A percentile compares a stretch with the other conserved stretches of the same genome.
Conservation (phyloP, 768 basidiomycete genomes). For the Trametes sanguinea region DNA sequence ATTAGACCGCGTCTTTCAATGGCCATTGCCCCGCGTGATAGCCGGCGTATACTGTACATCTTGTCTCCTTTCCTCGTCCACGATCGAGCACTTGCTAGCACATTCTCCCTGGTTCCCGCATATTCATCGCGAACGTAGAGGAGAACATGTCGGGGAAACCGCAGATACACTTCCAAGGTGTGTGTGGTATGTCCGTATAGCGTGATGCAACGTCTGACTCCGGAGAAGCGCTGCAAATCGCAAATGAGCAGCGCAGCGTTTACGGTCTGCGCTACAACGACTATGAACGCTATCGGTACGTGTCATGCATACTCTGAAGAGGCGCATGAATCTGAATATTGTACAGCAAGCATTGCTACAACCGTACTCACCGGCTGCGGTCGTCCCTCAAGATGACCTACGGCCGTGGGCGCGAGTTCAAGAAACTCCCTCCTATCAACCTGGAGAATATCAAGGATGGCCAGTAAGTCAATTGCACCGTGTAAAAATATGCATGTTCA, state of each 20-base stretch:
- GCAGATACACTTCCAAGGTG: constrained; percentile 44
- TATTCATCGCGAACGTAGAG: constrained; percentile 16
- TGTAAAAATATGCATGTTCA: not conserved
- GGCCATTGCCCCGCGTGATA: constrained; percentile 4
- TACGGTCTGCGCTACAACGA: constrained; percentile 94
- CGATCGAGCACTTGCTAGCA: constrained; percentile 17
- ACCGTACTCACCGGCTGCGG: constrained; percentile 85
- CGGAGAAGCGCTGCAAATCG: constrained; percentile 70
- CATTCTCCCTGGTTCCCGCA: constrained; percentile 12
- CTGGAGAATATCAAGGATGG: constrained; percentile 77
- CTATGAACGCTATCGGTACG: constrained; percentile 77
- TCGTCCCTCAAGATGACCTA: constrained; percentile 84
- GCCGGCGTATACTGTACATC: constrained; percentile 12
- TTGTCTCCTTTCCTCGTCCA: constrained; percentile 14
- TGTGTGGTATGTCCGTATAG: constrained; percentile 8
- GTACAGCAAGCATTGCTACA: constrained; percentile 85
- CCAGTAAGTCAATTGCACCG: constrained; percentile 58
- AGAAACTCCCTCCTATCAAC: constrained; percentile 70
- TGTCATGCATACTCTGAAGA: no score
- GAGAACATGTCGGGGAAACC: constrained; percentile 25
- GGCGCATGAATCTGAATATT: constrained; percentile 11
- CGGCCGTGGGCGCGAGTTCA: constrained; percentile 89
- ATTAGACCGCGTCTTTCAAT: not conserved
- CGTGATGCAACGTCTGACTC: constrained; percentile 5
- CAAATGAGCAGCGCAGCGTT: constrained; percentile 85